Base-by-base conservation (phyloP, 139 green algal species). In the Coelastrella sp. region DNA sequence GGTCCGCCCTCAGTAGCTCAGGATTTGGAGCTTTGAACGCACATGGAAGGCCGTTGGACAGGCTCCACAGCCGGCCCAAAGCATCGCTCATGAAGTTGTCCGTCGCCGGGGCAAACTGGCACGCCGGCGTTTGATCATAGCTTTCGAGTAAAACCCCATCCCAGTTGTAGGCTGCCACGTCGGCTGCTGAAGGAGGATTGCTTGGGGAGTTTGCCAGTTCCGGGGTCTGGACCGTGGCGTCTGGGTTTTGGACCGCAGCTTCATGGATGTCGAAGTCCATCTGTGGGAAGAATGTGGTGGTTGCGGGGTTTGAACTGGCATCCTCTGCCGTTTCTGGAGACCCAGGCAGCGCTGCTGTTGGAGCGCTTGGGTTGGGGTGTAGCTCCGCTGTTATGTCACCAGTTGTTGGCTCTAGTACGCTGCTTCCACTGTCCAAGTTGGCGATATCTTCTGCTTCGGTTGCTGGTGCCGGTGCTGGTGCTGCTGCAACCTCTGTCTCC, bases 391-490 rank as follows among this genome's bases (percentile, higher is more conserved):
- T 3, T 77, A 17, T 80, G 22, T 58, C 22, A 60, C 74, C 71
- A 47, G 11, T 5, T 77, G 10, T 7, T 32, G 17, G 71, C 10
- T 17, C 14, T 47, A 17, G 71, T 5, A 7, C 14, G 71, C 71
- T 47, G 71, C 71, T 7, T 7, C n/a, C 16, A 7, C 71, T 32
- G 71, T 23, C 14, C 5, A 8, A 22, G 14, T 58, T 13, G 74
- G 22, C 74, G 58, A 58, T 19, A 80, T 14, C 78, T 23, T 19
- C 6, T 54, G 76, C 32, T 64, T 23, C 5, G 13, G 47, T 54
- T 65, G 76, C 32, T 22, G 32, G 16, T 86, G 59, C 80, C 74
- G 80, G 58, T 73, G 80, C 80, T n/a, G n/a, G n/a, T n/a, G n/a
- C n/a, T n/a, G n/a, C n/a, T n/a, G n/a, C n/a, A n/a, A n/a, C n/a